Percentiles rank a stretch among this genome's conserved stretches.
These are phyloP conservation scores for Kluyveromyces marxianus DNA, from an alignment of 1,139 yeast species.

Conservation along the genomic window DNA sequence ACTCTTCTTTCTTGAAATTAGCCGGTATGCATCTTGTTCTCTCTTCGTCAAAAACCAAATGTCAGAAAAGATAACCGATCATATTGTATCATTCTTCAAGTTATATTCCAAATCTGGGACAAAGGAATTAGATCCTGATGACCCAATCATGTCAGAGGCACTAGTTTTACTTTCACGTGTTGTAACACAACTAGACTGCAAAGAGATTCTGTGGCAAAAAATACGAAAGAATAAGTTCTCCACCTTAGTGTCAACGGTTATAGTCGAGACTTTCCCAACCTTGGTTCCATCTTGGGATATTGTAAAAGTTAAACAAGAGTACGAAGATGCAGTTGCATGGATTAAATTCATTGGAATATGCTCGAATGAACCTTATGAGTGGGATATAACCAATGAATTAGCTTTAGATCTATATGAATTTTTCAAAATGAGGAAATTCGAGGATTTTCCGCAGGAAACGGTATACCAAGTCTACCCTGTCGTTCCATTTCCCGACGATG, in stretches of 20 bases:
- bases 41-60: slow-evolving; percentile 11
- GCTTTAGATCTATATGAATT: slow-evolving; percentile 18
- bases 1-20: slow-evolving; percentile 21
- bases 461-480: background rate
- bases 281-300: slow-evolving; percentile 18
- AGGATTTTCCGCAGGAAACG: slow-evolving; percentile 23
- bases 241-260: slow-evolving; percentile 13
- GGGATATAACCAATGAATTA: slow-evolving; percentile 18
- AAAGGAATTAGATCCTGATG: slow-evolving; percentile 3
- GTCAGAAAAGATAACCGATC: slow-evolving; percentile 17
- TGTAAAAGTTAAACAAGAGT: slow-evolving; percentile 12
- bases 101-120: slow-evolving; percentile 16
- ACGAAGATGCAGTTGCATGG: slow-evolving; percentile 9
- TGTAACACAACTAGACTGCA: slow-evolving; percentile 9
- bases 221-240: slow-evolving; percentile 12
- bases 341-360: slow-evolving; percentile 18
- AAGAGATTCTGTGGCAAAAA: slow-evolving; percentile 18
- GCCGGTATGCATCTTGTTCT: slow-evolving; percentile 18
- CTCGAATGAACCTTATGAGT: slow-evolving; percentile 9
- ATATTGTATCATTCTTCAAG: slow-evolving; percentile 23
- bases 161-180: slow-evolving; percentile 18
- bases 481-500: background rate
- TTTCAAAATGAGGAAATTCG: slow-evolving; percentile 23
- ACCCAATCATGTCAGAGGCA: slow-evolving; percentile 13
- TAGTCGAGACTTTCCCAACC: slow-evolving; percentile 21